Percentiles rank a stretch among this genome's conserved stretches.
Evolutionary conservation across 257 asterid species (phyloP).

Genomic region (Lavandula angustifolia): DNA sequence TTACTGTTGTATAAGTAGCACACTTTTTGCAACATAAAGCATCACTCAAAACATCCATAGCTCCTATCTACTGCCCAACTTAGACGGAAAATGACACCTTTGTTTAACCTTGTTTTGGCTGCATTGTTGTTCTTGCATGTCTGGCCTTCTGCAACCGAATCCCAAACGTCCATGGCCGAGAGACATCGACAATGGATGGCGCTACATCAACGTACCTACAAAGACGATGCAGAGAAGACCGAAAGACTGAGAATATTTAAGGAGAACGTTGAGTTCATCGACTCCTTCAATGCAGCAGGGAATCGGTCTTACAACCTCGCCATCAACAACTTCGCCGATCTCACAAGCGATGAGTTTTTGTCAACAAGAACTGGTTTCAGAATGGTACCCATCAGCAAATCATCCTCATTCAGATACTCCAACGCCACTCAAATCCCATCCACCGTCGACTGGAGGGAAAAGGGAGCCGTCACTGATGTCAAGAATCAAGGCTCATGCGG

Average conservation of each 20-base stretch:
- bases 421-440: conserved; percentile 37
- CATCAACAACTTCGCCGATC: conserved; percentile 42
- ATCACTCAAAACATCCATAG: too few relatives aligned
- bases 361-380: conserved; percentile 35
- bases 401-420: conserved; percentile 33
- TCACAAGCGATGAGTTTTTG: conserved; percentile 33
- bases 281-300: conserved; percentile 27
- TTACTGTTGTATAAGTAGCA: too few relatives aligned
- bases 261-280: conserved; percentile 40
- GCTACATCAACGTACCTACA: conserved; percentile 34
- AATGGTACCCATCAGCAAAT: not conserved
- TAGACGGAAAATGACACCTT: not conserved
- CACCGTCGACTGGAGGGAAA: conserved; percentile 40
- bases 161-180: conserved; percentile 28
- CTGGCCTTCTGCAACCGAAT: conserved; percentile 19
- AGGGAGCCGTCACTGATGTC: conserved; percentile 42
- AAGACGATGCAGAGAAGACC: conserved; percentile 36
- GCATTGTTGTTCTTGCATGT: conserved; percentile 27
- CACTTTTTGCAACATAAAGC: too few relatives aligned
- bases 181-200: conserved; percentile 44
- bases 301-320: conserved; percentile 36
- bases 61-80: too few relatives aligned
- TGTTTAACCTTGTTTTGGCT: conserved; percentile 8
- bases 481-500: conserved; percentile 43
- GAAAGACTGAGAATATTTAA: conserved; percentile 37